These are phyloP conservation scores for Penicillium tannophilum DNA, from an alignment of 495 filamentous ascomycete genomes.

Conservation along the genomic window DNA sequence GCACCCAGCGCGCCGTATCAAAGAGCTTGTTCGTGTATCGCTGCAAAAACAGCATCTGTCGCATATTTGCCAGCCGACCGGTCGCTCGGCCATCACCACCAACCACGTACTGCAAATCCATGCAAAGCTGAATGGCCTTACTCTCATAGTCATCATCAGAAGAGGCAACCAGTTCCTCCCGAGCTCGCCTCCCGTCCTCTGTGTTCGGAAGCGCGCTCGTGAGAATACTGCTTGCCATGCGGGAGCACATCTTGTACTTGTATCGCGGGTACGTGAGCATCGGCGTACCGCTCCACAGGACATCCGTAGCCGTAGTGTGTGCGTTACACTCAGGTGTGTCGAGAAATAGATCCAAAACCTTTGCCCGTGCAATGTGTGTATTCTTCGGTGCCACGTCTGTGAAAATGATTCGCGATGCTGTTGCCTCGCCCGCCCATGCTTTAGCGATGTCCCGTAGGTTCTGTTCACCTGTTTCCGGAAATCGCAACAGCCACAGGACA, in stretches of 20 bases:
- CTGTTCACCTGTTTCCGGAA: slow-evolving; percentile 89
- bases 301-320: slow-evolving; percentile 95
- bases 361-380: slow-evolving; percentile 88
- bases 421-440: slow-evolving; percentile 81
- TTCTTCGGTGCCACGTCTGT: slow-evolving; percentile 97
- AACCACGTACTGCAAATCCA: slow-evolving; percentile 62
- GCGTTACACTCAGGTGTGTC: slow-evolving; percentile 99
- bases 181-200: slow-evolving; percentile 65
- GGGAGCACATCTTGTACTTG: slow-evolving; percentile 97
- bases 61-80: slow-evolving; percentile 72
- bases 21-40: slow-evolving; percentile 86
- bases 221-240: slow-evolving; percentile 95
- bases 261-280: slow-evolving; percentile 93
- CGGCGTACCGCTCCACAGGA: slow-evolving; percentile 94
- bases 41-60: slow-evolving; percentile 77
- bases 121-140: slow-evolving; percentile 73
- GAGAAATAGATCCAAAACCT: slow-evolving; percentile 90
- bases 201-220: slow-evolving; percentile 80
- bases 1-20: slow-evolving; percentile 90
- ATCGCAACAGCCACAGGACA: slow-evolving; percentile 93
- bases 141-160: slow-evolving; percentile 82
- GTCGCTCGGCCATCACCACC: slow-evolving; percentile 55
- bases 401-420: slow-evolving; percentile 91
- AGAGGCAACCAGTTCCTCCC: slow-evolving; percentile 72
- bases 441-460: slow-evolving; percentile 80